A percentile compares a stretch with the other conserved stretches of the same genome.
These are phyloP conservation scores for Fusarium pininemorale DNA, from an alignment of 2,329 filamentous ascomycete species.

Conservation along the genomic window DNA sequence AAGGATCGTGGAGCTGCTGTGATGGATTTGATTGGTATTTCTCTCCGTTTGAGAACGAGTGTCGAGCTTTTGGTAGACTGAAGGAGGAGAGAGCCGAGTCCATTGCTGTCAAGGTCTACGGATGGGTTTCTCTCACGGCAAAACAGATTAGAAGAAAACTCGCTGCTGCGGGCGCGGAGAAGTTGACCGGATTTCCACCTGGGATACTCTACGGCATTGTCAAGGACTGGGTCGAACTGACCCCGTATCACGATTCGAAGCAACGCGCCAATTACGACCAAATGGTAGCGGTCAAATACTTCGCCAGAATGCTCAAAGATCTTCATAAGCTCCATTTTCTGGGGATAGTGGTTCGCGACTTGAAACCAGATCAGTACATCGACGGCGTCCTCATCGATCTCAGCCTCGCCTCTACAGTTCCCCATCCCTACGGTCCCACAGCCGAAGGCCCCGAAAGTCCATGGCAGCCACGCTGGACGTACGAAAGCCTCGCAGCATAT, in stretches of 20 bases:
- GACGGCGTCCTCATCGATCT: constrained; percentile 16
- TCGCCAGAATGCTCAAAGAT: constrained; percentile 4
- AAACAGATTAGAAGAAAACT: background rate
- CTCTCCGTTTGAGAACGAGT: constrained; percentile 12
- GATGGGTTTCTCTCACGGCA: background rate
- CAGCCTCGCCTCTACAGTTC: constrained; percentile 5
- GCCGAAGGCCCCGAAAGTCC: no score
- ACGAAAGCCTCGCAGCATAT: constrained; percentile 11
- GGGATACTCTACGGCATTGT: background rate
- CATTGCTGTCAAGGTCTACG: constrained; percentile 9
- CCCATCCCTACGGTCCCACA: constrained; percentile 6
- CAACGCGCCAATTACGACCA: background rate
- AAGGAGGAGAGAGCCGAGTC: background rate
- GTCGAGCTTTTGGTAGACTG: constrained; percentile 9
- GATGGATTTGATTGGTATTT: constrained; percentile 1
- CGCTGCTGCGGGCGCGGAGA: no score
- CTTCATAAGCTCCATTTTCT: background rate
- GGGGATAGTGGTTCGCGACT: background rate
- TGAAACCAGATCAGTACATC: constrained; percentile 4
- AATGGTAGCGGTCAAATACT: background rate
- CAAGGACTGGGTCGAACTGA: constrained; percentile 19
- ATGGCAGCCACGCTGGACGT: background rate
- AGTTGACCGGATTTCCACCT: rapidly evolving
- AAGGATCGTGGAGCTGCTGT: background rate
- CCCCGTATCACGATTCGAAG: background rate